A percentile compares a stretch with the other conserved stretches of the same genome.
These are phyloP conservation scores for Ogataea nakhonphanomensis DNA, from an alignment of 805 yeast species.

Conservation along the genomic window DNA sequence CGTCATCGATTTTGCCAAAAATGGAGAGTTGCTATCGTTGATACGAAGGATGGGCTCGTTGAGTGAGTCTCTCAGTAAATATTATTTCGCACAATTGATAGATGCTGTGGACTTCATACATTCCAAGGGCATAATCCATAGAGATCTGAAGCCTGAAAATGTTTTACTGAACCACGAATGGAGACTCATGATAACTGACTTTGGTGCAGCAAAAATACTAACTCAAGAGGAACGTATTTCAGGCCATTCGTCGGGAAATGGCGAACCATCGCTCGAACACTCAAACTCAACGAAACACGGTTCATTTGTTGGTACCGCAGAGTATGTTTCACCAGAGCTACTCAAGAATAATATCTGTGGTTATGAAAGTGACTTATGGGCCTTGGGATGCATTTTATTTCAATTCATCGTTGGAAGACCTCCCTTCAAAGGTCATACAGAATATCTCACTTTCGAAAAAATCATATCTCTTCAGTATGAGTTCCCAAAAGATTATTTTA, in stretches of 20 bases:
- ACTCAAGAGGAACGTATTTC: constrained; percentile 37
- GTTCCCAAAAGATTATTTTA: constrained; percentile 57
- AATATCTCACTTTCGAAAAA: constrained; percentile 82
- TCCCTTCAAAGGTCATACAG: constrained; percentile 85
- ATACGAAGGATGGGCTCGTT: constrained; percentile 76
- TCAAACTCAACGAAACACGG: constrained; percentile 44
- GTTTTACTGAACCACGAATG: constrained; percentile 80
- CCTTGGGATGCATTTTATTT: constrained; percentile 82
- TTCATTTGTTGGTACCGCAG: constrained; percentile 97
- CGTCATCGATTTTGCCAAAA: constrained; percentile 90
- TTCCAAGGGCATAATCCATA: constrained; percentile 81
- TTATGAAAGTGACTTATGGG: constrained; percentile 88
- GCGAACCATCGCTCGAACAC: constrained; percentile 16
- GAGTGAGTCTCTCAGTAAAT: constrained; percentile 69
- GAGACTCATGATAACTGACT: constrained; percentile 89
- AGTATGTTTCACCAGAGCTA: constrained; percentile 91
- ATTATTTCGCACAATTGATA: constrained; percentile 81
- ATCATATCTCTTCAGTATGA: constrained; percentile 74
- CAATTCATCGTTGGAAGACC: constrained; percentile 83
- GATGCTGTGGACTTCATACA: constrained; percentile 91
- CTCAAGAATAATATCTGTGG: constrained; percentile 76
- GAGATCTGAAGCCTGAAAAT: constrained; percentile 95
- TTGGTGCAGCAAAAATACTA: constrained; percentile 92
- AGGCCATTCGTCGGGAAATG: constrained; percentile 18
- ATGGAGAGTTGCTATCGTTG: constrained; percentile 86